phyloP scores from a whole-genome alignment of 352 stramenopile genomes.

The Pythium dissimile region DNA sequence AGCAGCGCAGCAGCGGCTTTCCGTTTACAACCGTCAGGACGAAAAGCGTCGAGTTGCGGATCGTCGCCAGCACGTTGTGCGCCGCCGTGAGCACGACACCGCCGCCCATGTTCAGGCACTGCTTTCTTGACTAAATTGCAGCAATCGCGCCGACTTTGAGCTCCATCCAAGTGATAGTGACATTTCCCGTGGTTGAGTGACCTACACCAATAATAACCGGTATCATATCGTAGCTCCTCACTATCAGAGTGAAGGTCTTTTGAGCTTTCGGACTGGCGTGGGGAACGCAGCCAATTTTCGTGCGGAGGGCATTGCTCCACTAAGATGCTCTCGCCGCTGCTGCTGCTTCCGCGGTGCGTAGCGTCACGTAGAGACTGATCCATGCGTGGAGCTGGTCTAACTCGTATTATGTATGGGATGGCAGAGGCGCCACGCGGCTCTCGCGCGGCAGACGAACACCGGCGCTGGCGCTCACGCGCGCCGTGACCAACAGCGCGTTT shows the following conservation, averaged over 20 bases:
- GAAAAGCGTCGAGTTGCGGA: constrained; percentile 63
- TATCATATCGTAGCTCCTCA: constrained; percentile 8
- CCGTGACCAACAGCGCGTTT: constrained; percentile 34
- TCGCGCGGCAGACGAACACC: neutral
- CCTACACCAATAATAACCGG: constrained; percentile 10
- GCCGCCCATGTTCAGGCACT: constrained; percentile 35
- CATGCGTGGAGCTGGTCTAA: no score
- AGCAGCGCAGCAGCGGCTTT: constrained; percentile 10
- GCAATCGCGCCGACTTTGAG: neutral
- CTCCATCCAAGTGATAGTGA: constrained; percentile 20
- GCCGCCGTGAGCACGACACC: constrained; percentile 46
- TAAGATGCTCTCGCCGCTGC: constrained; percentile 15
- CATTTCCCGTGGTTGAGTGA: neutral
- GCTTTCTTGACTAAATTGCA: constrained; percentile 9
- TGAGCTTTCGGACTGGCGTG: constrained; percentile 16
- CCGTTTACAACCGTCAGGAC: constrained; percentile 28
- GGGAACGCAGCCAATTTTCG: no score
- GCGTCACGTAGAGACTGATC: no score
- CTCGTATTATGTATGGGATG: neutral
- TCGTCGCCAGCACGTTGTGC: constrained; percentile 35
- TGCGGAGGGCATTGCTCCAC: no score
- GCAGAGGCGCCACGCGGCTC: constrained; percentile 8
- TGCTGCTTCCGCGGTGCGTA: constrained; percentile 20
- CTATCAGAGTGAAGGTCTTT: constrained; percentile 16
- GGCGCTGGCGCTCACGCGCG: neutral